Conservation (phyloP, 495 filamentous ascomycete species). For the Pyronema domesticum region DNA sequence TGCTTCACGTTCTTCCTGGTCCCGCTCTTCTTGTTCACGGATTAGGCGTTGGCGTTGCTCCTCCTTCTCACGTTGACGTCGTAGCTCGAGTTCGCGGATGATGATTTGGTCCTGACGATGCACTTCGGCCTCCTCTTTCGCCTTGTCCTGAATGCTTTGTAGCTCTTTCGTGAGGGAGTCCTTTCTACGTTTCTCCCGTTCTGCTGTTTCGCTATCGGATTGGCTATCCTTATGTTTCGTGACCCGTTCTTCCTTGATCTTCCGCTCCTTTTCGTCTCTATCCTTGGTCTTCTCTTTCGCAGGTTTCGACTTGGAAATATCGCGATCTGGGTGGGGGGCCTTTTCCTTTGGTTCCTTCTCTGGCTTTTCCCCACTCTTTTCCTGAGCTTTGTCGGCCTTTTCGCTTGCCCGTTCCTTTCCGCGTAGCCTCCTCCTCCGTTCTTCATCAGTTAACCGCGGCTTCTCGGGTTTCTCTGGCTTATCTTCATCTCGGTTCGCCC, state of each 20-base stretch:
- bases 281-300: neutral
- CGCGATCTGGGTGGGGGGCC: neutral
- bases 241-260: neutral
- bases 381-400: neutral
- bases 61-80: slow-evolving; percentile 8
- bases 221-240: neutral
- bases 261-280: neutral
- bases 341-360: neutral
- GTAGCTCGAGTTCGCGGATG: slow-evolving; percentile 11
- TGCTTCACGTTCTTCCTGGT: slow-evolving; percentile 1
- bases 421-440: slow-evolving; percentile 1
- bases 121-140: slow-evolving; percentile 10
- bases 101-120: slow-evolving; percentile 6
- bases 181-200: slow-evolving; percentile 12
- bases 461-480: neutral
- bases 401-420: neutral
- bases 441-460: slow-evolving; percentile 6
- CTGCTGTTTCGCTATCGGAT: slow-evolving; percentile 7
- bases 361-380: neutral
- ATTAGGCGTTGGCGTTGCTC: neutral
- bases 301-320: no score
- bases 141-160: slow-evolving; percentile 14
- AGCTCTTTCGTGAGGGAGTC: slow-evolving; percentile 12
- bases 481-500: neutral
- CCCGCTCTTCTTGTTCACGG: slow-evolving; percentile 9